phyloP scores from a whole-genome alignment of 352 stramenopile species.

The Globisporangium cylindrosporum region DNA sequence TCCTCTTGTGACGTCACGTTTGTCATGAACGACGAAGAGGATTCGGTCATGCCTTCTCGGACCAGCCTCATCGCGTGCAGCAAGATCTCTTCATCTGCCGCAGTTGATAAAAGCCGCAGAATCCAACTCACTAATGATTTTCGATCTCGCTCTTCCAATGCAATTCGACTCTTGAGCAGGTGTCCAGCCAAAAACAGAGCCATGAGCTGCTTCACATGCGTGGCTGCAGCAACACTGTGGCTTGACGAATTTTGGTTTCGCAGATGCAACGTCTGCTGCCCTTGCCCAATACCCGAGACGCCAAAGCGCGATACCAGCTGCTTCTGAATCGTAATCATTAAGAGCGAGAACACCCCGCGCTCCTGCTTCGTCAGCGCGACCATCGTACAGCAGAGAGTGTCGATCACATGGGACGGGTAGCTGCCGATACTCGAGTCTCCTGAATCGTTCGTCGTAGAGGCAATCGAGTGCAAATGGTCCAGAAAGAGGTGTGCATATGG shows the following conservation, averaged over 20 bases:
- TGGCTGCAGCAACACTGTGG: constrained; percentile 18
- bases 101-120: constrained; percentile 58
- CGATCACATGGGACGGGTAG: constrained; percentile 63
- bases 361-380: constrained; percentile 61
- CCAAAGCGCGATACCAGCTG: constrained; percentile 54
- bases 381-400: constrained; percentile 71
- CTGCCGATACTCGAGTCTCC: constrained; percentile 17
- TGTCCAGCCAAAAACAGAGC: constrained; percentile 72
- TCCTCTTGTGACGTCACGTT: constrained; percentile 13
- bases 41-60: constrained; percentile 36
- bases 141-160: constrained; percentile 53
- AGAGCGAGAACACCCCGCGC: constrained; percentile 59
- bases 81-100: constrained; percentile 57
- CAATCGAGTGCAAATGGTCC: constrained; percentile 72
- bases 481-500: constrained; percentile 75
- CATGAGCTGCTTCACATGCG: constrained; percentile 75
- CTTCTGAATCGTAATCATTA: constrained; percentile 88
- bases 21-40: constrained; percentile 9
- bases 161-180: constrained; percentile 49
- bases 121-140: constrained; percentile 67
- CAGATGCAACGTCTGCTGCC: constrained; percentile 25
- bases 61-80: constrained; percentile 66
- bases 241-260: constrained; percentile 16
- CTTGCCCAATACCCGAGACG: constrained; percentile 8
- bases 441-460: constrained; percentile 32